These are phyloP conservation scores for Gaeumannomyces tritici DNA, from an alignment of 2,329 filamentous ascomycete species.

Conservation along the genomic window DNA sequence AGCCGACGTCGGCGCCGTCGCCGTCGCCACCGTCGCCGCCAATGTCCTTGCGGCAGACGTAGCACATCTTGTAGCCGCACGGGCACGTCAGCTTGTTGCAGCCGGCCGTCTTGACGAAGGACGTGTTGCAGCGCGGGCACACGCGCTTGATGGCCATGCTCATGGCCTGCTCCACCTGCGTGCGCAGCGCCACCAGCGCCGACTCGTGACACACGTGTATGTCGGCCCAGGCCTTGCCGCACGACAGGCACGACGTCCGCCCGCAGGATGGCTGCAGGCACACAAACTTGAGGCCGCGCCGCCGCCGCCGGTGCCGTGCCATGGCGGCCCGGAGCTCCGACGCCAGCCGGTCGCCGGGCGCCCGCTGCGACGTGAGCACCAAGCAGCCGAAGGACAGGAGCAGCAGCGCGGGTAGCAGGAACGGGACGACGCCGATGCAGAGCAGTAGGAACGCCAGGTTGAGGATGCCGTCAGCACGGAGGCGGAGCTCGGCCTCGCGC, in stretches of 20 bases:
- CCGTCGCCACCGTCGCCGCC: slow-evolving; percentile 32
- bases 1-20: slow-evolving; percentile 52
- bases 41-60: slow-evolving; percentile 78
- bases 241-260: slow-evolving; percentile 69
- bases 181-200: slow-evolving; percentile 69
- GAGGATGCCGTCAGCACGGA: slow-evolving; percentile 42
- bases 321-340: slow-evolving; percentile 50
- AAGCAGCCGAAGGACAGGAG: slow-evolving; percentile 35
- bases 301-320: slow-evolving; percentile 57
- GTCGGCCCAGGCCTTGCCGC: slow-evolving; percentile 75
- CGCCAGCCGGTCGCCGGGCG: slow-evolving; percentile 29
- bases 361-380: slow-evolving; percentile 30
- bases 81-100: slow-evolving; percentile 97
- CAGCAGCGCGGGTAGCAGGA: slow-evolving; percentile 43
- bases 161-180: slow-evolving; percentile 85
- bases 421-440: slow-evolving; percentile 43
- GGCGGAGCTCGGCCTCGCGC: slow-evolving; percentile 41
- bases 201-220: slow-evolving; percentile 87
- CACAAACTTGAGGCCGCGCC: slow-evolving; percentile 65
- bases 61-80: slow-evolving; percentile 97
- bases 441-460: slow-evolving; percentile 40
- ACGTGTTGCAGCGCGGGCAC: slow-evolving; percentile 82
- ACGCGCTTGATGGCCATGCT: slow-evolving; percentile 91
- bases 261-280: slow-evolving; percentile 63
- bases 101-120: slow-evolving; percentile 85